Conservation (phyloP, 139 green algal species). For the Ettlia oleoabundans region DNA sequence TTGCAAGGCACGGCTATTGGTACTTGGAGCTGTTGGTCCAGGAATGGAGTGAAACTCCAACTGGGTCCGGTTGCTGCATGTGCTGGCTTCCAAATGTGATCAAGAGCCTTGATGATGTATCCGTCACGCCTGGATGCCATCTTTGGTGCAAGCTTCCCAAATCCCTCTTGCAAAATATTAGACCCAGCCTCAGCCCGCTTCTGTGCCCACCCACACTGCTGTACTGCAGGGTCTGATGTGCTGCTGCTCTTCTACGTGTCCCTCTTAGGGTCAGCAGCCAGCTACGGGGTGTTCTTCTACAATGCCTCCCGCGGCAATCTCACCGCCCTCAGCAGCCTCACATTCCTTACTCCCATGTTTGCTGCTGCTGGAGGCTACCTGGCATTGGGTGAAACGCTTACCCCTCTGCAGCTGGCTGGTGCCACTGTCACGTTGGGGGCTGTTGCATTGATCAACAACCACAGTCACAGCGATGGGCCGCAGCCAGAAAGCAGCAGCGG, state of each 20-base stretch:
- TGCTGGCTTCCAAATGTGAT: too few species aligned
- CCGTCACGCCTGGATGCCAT: too few species aligned
- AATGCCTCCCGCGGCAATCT: conserved; percentile 80
- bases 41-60: too few species aligned
- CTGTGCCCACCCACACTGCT: too few species aligned
- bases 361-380: conserved; percentile 80
- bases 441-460: conserved; percentile 81
- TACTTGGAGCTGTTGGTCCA: too few species aligned
- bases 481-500: not conserved
- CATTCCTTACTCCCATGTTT: conserved; percentile 98
- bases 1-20: too few species aligned
- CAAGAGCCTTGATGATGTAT: too few species aligned
- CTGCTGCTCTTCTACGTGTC: conserved; percentile 80
- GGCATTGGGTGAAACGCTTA: conserved; percentile 86
- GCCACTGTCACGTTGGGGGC: conserved; percentile 85
- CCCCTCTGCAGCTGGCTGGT: conserved; percentile 83
- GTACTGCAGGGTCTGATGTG: conserved; percentile 43
- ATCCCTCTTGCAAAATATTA: too few species aligned
- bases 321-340: conserved; percentile 90
- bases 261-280: conserved; percentile 89
- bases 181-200: too few species aligned
- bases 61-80: too few species aligned
- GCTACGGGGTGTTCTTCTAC: conserved; percentile 89
- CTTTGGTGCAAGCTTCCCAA: too few species aligned
- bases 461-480: not conserved